phyloP scores from a whole-genome alignment of 768 basidiomycete species.

The Boletus pseudo-olivaceus region DNA sequence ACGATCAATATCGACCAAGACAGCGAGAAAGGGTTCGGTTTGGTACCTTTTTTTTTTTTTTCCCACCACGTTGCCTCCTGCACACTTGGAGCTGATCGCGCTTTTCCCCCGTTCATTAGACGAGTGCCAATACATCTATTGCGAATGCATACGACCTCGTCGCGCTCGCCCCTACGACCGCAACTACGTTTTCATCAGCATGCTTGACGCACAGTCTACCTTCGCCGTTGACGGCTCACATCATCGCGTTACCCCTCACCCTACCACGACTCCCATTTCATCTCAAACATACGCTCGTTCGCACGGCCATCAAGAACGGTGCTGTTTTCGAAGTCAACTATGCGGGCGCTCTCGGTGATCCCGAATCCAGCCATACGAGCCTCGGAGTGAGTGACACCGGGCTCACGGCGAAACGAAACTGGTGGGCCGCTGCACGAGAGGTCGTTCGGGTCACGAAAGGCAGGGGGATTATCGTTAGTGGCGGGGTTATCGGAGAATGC shows the following conservation, averaged over 20 bases:
- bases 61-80: neutral
- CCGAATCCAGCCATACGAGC: conserved; percentile 41
- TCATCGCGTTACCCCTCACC: conserved; percentile 77
- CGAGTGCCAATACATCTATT: conserved; percentile 60
- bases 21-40: conserved; percentile 81
- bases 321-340: conserved; percentile 82
- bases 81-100: neutral
- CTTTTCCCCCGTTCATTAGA: conserved; percentile 41
- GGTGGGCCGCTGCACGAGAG: conserved; percentile 82
- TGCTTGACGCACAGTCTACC: conserved; percentile 79
- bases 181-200: conserved; percentile 68
- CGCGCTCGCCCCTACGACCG: conserved; percentile 69
- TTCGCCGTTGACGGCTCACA: conserved; percentile 71
- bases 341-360: conserved; percentile 65
- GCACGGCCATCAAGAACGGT: conserved; percentile 78
- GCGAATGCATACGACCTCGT: conserved; percentile 74
- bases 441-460: conserved; percentile 78
- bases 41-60: conserved; percentile 44
- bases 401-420: conserved; percentile 62
- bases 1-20: conserved; percentile 80
- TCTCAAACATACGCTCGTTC: conserved; percentile 79
- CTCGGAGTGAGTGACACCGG: conserved; percentile 54
- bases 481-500: conserved; percentile 57
- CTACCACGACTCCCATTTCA: conserved; percentile 75
- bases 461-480: conserved; percentile 68